These are phyloP conservation scores for Erodium maritimum DNA, from an alignment of 345 rosid species.

Conservation along the genomic window DNA sequence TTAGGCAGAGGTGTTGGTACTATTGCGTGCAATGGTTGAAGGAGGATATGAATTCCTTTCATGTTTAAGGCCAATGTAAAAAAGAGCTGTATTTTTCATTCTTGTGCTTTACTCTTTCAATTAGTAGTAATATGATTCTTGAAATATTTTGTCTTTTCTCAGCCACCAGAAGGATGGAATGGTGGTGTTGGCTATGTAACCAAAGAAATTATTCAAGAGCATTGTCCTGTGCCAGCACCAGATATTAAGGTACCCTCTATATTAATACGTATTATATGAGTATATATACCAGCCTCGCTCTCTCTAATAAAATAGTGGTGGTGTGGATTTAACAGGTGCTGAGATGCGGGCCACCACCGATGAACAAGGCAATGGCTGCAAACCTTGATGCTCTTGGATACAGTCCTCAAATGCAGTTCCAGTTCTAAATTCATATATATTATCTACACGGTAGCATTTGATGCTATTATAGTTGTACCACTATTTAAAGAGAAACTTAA, in stretches of 20 bases:
- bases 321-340: constrained; percentile 24
- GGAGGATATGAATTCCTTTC: too few species aligned
- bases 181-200: constrained; percentile 52
- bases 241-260: constrained; percentile 32
- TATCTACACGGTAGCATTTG: neutral
- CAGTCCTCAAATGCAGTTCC: constrained; percentile 47
- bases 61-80: too few species aligned
- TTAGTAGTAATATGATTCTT: neutral
- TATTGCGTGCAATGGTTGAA: neutral
- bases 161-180: constrained; percentile 49
- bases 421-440: constrained; percentile 21
- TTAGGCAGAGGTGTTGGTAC: neutral
- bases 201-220: constrained; percentile 45
- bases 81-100: too few species aligned
- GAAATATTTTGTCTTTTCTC: constrained; percentile 5
- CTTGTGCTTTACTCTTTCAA: too few species aligned
- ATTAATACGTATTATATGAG: neutral
- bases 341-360: constrained; percentile 54
- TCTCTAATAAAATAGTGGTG: neutral
- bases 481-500: too few species aligned
- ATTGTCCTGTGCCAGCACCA: constrained; percentile 47
- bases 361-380: constrained; percentile 58
- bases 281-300: neutral
- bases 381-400: constrained; percentile 49
- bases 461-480: neutral